phyloP scores from a whole-genome alignment of 2,329 filamentous ascomycete species.

The Scopulariopsis brevicaulis region DNA sequence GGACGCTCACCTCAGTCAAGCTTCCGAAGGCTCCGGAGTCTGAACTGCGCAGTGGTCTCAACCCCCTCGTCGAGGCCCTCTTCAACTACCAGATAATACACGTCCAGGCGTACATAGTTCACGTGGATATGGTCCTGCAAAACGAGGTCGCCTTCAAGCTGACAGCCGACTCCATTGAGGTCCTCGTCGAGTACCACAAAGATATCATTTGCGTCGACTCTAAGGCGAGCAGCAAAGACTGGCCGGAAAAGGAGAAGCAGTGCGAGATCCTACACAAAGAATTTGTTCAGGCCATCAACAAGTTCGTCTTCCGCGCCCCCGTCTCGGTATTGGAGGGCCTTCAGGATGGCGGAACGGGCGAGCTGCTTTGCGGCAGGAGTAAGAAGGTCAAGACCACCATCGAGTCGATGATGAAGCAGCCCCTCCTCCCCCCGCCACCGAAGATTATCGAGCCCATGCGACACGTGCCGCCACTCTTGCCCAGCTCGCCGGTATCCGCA shows the following conservation, averaged over 20 bases:
- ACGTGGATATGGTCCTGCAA: conserved; percentile 96
- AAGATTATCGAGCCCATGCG: conserved; percentile 83
- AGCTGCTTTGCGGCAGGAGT: conserved; percentile 81
- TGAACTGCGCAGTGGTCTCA: conserved; percentile 69
- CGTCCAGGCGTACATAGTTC: conserved; percentile 93
- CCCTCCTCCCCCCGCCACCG: conserved; percentile 77
- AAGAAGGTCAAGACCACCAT: conserved; percentile 88
- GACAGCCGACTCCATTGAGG: conserved; percentile 86
- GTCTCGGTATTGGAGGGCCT: conserved; percentile 85
- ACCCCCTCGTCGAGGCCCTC: conserved; percentile 74
- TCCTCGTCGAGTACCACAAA: conserved; percentile 91
- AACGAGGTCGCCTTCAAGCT: conserved; percentile 98
- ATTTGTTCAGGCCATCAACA: conserved; percentile 93
- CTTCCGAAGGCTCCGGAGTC: conserved; percentile 79
- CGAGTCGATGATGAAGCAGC: conserved; percentile 73
- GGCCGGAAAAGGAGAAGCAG: conserved; percentile 93
- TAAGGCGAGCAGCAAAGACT: conserved; percentile 81
- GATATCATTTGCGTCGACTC: conserved; percentile 87
- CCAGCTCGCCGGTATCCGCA: conserved; percentile 60
- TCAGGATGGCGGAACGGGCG: conserved; percentile 91
- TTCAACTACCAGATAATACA: conserved; percentile 91
- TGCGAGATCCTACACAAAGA: conserved; percentile 96
- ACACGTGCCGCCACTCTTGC: conserved; percentile 65
- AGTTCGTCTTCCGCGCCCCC: conserved; percentile 86
- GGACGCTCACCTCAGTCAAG: conserved; percentile 90